Evolutionary conservation across 2,329 filamentous ascomycete genomes (phyloP).

Genomic region (Talaromyces marneffei): DNA sequence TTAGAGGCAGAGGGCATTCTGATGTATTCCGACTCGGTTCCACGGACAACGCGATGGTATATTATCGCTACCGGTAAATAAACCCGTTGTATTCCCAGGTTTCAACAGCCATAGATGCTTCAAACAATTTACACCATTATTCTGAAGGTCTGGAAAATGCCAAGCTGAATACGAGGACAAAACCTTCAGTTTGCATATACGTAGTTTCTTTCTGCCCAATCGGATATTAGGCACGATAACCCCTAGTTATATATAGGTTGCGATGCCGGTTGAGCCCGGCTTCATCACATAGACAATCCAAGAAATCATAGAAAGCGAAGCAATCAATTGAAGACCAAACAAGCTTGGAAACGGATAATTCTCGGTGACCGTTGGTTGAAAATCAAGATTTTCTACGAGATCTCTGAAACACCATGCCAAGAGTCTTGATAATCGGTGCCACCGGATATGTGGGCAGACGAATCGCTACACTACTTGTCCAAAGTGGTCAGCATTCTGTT

Average conservation of each 20-base stretch:
- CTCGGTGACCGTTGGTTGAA: neutral
- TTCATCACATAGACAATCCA: too few species aligned
- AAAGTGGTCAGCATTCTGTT: constrained; percentile 28
- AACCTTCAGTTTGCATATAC: neutral
- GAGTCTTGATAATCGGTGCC: constrained; percentile 28
- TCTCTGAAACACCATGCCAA: constrained; percentile 21
- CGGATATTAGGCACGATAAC: neutral
- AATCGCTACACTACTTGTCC: constrained; percentile 21
- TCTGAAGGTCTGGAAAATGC: neutral
- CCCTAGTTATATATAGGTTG: neutral
- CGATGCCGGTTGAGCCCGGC: too few species aligned
- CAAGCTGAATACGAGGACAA: neutral
- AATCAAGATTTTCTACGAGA: neutral
- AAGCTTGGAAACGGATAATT: neutral
- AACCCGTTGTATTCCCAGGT: too few species aligned
- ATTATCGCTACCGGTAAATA: too few species aligned
- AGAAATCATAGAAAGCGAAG: too few species aligned
- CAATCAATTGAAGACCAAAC: too few species aligned
- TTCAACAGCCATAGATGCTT: too few species aligned
- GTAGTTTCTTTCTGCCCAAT: neutral
- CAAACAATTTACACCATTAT: neutral
- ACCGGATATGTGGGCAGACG: constrained; percentile 29
- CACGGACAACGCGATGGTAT: too few species aligned
- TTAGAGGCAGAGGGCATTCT: too few species aligned
- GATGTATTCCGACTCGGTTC: too few species aligned